Conservation (phyloP, 2,329 filamentous ascomycete species). For the Fusarium algeriense region DNA sequence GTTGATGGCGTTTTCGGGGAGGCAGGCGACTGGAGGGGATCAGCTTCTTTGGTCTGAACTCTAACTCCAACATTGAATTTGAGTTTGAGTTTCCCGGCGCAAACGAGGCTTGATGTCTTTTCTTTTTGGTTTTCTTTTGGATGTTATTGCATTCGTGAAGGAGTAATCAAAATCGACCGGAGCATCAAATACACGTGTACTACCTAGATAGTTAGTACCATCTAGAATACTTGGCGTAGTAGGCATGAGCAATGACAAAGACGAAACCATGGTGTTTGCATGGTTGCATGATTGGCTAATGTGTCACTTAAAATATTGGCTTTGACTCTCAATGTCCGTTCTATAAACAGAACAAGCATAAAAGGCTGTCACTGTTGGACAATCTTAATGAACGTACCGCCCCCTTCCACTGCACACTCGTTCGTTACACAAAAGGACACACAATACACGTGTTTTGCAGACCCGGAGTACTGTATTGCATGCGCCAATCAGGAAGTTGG, state of each 20-base stretch:
- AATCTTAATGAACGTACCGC: conserved; percentile 9
- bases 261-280: conserved; percentile 5
- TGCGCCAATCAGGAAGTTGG: background rate
- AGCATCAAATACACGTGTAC: conserved; percentile 27
- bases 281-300: conserved; percentile 8
- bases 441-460: conserved; percentile 23
- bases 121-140: conserved; percentile 8
- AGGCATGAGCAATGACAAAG: conserved; percentile 25
- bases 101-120: conserved; percentile 6
- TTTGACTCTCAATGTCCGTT: conserved; percentile 1
- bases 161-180: conserved; percentile 23
- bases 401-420: background rate
- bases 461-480: background rate
- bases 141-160: conserved; percentile 34
- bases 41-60: background rate
- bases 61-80: background rate
- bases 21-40: conserved; percentile 2
- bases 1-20: conserved; percentile 29
- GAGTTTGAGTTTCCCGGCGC: conserved; percentile 16
- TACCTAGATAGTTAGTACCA: conserved; percentile 18
- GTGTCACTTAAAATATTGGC: background rate
- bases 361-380: conserved; percentile 16
- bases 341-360: conserved; percentile 36
- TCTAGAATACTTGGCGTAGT: conserved; percentile 19
- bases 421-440: conserved; percentile 9